phyloP scores from a whole-genome alignment of 768 basidiomycete species.

The Podaxis pistillaris region DNA sequence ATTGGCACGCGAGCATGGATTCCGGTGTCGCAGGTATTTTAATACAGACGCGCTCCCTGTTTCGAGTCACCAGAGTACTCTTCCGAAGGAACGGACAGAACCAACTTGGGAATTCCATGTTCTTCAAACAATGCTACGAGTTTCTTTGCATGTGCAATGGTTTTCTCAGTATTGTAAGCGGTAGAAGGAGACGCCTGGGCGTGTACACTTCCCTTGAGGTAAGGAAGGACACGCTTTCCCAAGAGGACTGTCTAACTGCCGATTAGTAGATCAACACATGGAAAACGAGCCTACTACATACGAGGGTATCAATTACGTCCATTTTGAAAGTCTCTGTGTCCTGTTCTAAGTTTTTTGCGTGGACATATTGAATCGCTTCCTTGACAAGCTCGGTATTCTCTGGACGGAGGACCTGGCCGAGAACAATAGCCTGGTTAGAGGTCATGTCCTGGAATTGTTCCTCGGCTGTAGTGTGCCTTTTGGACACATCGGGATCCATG shows the following conservation, averaged over 20 bases:
- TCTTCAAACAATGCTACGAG: constrained; percentile 40
- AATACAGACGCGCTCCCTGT: constrained; percentile 50
- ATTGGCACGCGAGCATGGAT: constrained; percentile 46
- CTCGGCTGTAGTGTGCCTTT: constrained; percentile 25
- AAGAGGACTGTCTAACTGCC: constrained; percentile 39
- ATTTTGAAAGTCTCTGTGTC: constrained; percentile 25
- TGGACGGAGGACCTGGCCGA: constrained; percentile 30
- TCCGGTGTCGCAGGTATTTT: constrained; percentile 59
- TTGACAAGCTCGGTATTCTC: constrained; percentile 31
- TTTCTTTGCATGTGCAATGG: constrained; percentile 40
- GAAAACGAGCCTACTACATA: constrained; percentile 18
- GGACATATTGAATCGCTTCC: constrained; percentile 30
- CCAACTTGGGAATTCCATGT: constrained; percentile 40
- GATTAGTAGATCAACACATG: neutral
- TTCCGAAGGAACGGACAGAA: neutral
- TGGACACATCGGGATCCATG: constrained; percentile 42
- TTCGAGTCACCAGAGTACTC: neutral
- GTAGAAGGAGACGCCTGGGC: constrained; percentile 41
- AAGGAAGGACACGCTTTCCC: constrained; percentile 41
- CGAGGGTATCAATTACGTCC: constrained; percentile 38
- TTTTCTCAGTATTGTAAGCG: constrained; percentile 40
- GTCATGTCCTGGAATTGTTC: constrained; percentile 45
- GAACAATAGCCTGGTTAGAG: constrained; percentile 47
- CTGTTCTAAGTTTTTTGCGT: constrained; percentile 17
- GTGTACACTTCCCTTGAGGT: constrained; percentile 41